Evolutionary conservation across 1,139 yeast genomes (phyloP).

Genomic region (Geotrichum fermentans): DNA sequence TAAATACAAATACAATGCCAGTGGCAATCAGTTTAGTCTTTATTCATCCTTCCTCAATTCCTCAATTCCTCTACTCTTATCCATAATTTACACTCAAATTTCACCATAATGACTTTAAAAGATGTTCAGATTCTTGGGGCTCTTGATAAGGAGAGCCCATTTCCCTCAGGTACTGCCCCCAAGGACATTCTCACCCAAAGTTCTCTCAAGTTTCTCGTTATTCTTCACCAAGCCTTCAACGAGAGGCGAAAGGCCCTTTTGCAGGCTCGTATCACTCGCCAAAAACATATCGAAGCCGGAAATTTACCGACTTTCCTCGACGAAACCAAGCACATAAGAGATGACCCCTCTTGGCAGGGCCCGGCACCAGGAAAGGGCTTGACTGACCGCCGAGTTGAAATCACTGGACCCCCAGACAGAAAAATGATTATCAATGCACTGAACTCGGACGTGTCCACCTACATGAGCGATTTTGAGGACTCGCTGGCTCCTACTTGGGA

Average conservation of each 20-base stretch:
- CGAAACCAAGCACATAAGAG: conserved; percentile 64
- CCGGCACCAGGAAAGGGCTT: conserved; percentile 72
- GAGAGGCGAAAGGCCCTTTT: conserved; percentile 55
- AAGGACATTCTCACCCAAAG: conserved; percentile 52
- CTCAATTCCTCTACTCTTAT: not conserved
- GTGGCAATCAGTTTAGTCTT: not conserved
- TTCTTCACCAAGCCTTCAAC: conserved; percentile 66
- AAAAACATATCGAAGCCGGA: conserved; percentile 59
- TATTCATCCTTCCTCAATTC: not conserved
- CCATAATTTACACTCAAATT: not conserved
- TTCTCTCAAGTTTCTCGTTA: conserved; percentile 67
- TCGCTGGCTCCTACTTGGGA: conserved; percentile 94
- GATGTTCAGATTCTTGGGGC: conserved; percentile 17
- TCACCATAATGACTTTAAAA: conserved; percentile 5
- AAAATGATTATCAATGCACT: conserved; percentile 93
- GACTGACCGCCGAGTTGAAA: conserved; percentile 58
- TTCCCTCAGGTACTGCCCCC: conserved; percentile 19
- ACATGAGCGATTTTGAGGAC: conserved; percentile 95
- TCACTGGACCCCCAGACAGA: conserved; percentile 62
- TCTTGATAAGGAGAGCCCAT: conserved; percentile 17
- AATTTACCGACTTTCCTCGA: conserved; percentile 65
- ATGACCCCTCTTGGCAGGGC: conserved; percentile 74
- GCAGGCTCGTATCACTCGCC: conserved; percentile 54
- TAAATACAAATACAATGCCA: not conserved
- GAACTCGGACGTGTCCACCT: conserved; percentile 82